A percentile compares a stretch with the other conserved stretches of the same genome.
Conservation (phyloP, 306 rosid species). For the Quercus berberidifolia region DNA sequence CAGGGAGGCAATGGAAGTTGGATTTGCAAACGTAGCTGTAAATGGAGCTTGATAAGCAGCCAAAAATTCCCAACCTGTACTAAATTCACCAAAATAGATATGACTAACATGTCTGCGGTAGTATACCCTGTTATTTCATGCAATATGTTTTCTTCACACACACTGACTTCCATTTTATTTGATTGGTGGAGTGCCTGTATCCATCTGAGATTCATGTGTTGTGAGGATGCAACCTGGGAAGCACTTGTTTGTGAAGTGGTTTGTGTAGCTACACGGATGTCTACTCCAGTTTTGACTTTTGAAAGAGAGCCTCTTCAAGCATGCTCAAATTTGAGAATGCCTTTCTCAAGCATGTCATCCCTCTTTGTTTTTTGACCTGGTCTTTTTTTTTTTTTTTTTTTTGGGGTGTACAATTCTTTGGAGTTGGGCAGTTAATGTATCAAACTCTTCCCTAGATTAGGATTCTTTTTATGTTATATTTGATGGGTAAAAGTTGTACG, state of each 20-base stretch:
- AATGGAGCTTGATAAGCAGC: conserved; percentile 57
- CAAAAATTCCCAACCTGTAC: conserved; percentile 31
- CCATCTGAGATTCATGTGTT: no score
- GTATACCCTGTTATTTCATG: neutral
- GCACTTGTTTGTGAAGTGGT: conserved; percentile 6
- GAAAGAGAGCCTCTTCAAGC: neutral
- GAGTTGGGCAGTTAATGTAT: conserved; percentile 13
- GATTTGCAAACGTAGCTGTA: conserved; percentile 60
- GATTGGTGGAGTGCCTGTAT: neutral
- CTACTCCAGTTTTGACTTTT: neutral
- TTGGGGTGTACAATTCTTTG: neutral
- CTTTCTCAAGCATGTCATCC: conserved; percentile 5
- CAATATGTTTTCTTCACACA: conserved; percentile 20
- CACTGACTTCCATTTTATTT: conserved; percentile 8
- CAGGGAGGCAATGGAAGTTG: conserved; percentile 71
- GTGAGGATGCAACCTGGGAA: neutral
- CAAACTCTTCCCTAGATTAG: conserved; percentile 27
- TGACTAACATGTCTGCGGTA: conserved; percentile 5
- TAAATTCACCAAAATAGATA: conserved; percentile 13
- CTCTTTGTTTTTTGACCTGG: conserved; percentile 8
- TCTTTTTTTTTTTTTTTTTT: neutral
- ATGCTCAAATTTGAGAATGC: neutral
- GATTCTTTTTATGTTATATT: conserved; percentile 27
- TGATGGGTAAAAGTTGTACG: conserved; percentile 35
- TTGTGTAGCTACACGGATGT: conserved; percentile 7